Base-by-base conservation (phyloP, 257 asterid species). In the Petunia axillaris region DNA sequence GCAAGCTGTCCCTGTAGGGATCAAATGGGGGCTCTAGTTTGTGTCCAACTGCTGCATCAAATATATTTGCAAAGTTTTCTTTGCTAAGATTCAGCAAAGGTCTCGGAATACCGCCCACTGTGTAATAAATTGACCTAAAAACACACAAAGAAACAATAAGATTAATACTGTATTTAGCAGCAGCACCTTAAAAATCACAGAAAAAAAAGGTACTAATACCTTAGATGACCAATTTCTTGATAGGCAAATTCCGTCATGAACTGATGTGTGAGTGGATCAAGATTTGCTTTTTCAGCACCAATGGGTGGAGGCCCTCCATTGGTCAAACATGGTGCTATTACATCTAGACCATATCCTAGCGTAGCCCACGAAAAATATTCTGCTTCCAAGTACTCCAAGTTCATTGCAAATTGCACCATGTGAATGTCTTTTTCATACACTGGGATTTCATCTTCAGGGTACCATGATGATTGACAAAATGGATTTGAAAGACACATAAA, bases 251-350 rank as follows among this genome's bases (percentile, higher is more conserved):
- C 90, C 35, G 7, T n/a, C 15, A 85, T 71, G 4, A 88, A 57
- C 2, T 1, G 64, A 0, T n/a, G 4, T 0, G 89, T 82, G 15
- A 79, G 13, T 60, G 11, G 16, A 65, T 90, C 91, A 55, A 90
- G 89, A 48, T 90, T 88, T 10, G 89, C 91, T 35, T 75, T 87
- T 40, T 44, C 83, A 8, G 77, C 89, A 58, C 87, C 93, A 62
- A 79, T 75, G 1, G 93, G 91, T 1, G 88, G 87, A 38, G 91
- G 89, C 14, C 91, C 93, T 2, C 89, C 90, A 41, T 55, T 71
- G 10, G 79, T 82, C 25, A 90, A 67, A 80, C 55, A 60, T 4
- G 92, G 90, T 0, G 79, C 85, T 36, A 82, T 58, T 1, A 2
- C 60, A 16, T 90, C 91, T 36, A 88, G 88, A 48, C 94, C 94